phyloP scores from a whole-genome alignment of 2,329 filamentous ascomycete genomes.

The Fusarium fujikuroi region DNA sequence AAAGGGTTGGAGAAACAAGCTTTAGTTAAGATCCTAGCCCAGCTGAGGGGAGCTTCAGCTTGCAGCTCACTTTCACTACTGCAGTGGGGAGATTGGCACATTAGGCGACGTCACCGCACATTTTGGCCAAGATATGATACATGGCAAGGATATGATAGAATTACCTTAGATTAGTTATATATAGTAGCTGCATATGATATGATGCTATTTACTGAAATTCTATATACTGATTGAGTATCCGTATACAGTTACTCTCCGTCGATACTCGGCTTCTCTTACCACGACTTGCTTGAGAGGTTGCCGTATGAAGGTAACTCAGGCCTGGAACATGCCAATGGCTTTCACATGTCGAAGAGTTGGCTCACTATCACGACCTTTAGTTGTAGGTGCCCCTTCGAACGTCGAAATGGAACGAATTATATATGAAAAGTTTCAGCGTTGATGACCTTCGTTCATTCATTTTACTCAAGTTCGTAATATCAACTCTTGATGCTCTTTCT shows the following conservation, averaged over 20 bases:
- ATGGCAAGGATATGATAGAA: neutral
- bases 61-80: neutral
- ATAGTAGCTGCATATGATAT: neutral
- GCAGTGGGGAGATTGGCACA: conserved; percentile 12
- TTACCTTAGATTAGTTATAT: neutral
- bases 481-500: neutral
- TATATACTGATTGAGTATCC: neutral
- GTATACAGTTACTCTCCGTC: neutral
- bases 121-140: neutral
- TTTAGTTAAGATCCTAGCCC: conserved; percentile 24
- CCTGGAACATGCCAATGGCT: neutral
- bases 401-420: neutral
- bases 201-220: neutral
- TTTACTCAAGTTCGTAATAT: neutral
- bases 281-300: neutral
- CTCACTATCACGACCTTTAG: neutral
- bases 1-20: conserved; percentile 41
- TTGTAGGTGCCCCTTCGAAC: neutral
- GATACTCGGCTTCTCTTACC: neutral
- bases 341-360: conserved; percentile 10
- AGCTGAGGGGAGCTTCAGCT: conserved; percentile 28
- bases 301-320: neutral
- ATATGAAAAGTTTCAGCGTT: neutral
- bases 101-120: conserved; percentile 38
- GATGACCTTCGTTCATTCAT: too few species aligned